Conservation (phyloP, 2,329 filamentous ascomycete species). For the Diaporthe sp. region DNA sequence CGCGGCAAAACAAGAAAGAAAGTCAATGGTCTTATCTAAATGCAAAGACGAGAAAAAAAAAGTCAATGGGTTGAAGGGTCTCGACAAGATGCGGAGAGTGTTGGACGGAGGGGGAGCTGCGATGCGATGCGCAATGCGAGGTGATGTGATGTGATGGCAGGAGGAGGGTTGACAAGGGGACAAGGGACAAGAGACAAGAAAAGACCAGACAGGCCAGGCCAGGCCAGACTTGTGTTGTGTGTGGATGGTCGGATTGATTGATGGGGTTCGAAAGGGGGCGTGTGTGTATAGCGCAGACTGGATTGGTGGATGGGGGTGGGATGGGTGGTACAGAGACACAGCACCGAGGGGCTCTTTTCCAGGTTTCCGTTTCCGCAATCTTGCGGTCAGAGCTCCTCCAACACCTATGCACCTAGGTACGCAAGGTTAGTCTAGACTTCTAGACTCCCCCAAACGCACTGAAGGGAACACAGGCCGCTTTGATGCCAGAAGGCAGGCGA, state of each 20-base stretch:
- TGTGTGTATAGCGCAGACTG: not conserved
- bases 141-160: constrained; percentile 23
- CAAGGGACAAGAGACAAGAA: constrained; percentile 22
- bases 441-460: too few relatives aligned
- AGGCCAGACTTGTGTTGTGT: constrained; percentile 2
- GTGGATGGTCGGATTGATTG: not conserved
- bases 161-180: not conserved
- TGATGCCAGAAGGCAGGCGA: too few relatives aligned
- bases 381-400: constrained; percentile 19
- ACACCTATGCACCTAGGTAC: not conserved
- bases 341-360: constrained; percentile 1
- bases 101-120: not conserved
- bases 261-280: not conserved
- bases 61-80: constrained; percentile 5
- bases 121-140: constrained; percentile 19
- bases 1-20: not conserved
- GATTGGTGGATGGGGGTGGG: not conserved
- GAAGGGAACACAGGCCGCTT: too few relatives aligned
- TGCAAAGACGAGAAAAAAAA: constrained; percentile 10
- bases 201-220: not conserved
- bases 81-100: not conserved
- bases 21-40: constrained; percentile 20
- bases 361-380: constrained; percentile 19
- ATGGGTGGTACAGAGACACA: too few relatives aligned
- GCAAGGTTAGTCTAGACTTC: constrained; percentile 7